phyloP scores from a whole-genome alignment of 805 yeast species.

The Candida nanaspora region DNA sequence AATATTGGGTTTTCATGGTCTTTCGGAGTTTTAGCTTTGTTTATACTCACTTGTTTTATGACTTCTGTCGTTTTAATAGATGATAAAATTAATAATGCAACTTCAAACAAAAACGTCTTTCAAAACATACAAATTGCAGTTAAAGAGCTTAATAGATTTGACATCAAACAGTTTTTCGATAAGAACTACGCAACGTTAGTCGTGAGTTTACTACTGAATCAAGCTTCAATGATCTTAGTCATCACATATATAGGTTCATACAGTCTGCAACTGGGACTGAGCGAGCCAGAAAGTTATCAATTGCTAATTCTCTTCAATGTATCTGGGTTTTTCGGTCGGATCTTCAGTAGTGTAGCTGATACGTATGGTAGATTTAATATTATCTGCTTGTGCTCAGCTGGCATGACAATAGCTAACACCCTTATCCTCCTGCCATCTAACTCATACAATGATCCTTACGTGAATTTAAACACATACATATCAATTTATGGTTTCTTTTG shows the following conservation, averaged over 20 bases:
- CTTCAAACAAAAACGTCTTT: too few relatives aligned
- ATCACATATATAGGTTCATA: constrained; percentile 38
- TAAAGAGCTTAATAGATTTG: constrained; percentile 24
- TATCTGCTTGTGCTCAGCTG: constrained; percentile 38
- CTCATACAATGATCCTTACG: too few relatives aligned
- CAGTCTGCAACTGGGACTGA: constrained; percentile 33
- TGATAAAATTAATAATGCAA: constrained; percentile 26
- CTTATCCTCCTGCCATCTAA: constrained; percentile 38
- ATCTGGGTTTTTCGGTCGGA: constrained; percentile 45
- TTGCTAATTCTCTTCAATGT: constrained; percentile 41
- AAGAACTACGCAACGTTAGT: constrained; percentile 30
- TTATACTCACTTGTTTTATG: constrained; percentile 14
- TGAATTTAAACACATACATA: constrained; percentile 42
- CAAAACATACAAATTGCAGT: too few relatives aligned
- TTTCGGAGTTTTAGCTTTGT: constrained; percentile 38
- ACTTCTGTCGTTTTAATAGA: constrained; percentile 26
- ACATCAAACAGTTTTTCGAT: constrained; percentile 29
- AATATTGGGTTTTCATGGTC: constrained; percentile 54
- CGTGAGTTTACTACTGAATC: constrained; percentile 18
- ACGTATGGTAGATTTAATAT: constrained; percentile 49
- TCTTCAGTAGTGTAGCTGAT: constrained; percentile 53
- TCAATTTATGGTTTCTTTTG: constrained; percentile 45
- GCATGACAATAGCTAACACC: constrained; percentile 50
- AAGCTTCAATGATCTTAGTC: constrained; percentile 31
- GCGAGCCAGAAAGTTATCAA: constrained; percentile 32